These are phyloP conservation scores for Komagataella phaffii DNA, from an alignment of 805 yeast species.

Conservation along the genomic window DNA sequence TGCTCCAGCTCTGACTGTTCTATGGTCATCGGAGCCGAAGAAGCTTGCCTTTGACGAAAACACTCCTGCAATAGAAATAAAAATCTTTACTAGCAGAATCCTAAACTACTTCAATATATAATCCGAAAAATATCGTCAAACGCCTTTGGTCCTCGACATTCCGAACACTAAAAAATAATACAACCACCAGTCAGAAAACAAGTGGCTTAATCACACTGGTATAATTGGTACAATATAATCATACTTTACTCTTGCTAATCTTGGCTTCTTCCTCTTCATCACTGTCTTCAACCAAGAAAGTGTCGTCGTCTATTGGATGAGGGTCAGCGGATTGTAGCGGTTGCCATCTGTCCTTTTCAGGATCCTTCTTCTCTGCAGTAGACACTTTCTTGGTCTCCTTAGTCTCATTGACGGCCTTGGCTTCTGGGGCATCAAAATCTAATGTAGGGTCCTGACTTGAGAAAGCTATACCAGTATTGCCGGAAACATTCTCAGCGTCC, in stretches of 20 bases:
- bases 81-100: neutral
- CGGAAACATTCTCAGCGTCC: conserved; percentile 7
- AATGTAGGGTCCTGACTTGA: neutral
- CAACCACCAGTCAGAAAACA: neutral
- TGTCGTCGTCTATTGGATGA: conserved; percentile 28
- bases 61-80: neutral
- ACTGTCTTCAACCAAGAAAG: conserved; percentile 36
- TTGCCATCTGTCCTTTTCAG: conserved; percentile 23
- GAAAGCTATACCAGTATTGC: neutral
- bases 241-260: conserved; percentile 7
- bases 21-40: neutral
- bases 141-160: no score
- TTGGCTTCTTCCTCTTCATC: conserved; percentile 25
- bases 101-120: neutral
- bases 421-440: neutral
- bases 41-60: neutral
- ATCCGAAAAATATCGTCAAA: neutral
- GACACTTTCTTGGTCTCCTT: conserved; percentile 10
- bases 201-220: neutral
- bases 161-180: no score
- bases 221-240: neutral
- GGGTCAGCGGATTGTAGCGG: conserved; percentile 25
- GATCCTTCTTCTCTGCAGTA: conserved; percentile 1
- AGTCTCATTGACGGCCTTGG: neutral
- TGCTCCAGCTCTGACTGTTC: neutral